phyloP scores from a whole-genome alignment of 371 early-diverging fungal species.

The Cokeromyces recurvatus region DNA sequence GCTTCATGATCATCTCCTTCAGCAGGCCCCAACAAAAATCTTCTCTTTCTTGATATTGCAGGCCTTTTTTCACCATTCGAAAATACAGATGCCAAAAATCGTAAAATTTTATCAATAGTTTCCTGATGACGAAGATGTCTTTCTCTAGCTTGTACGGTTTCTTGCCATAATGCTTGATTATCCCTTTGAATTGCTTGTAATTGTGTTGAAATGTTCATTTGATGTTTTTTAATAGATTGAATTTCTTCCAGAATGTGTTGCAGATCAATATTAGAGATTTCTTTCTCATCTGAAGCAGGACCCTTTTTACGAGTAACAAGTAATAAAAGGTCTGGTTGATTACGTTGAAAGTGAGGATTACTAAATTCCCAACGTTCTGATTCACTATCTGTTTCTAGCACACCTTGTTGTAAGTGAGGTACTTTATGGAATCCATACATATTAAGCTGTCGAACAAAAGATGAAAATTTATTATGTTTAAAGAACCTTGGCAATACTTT shows the following conservation, averaged over 20 bases:
- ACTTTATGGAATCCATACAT: slow-evolving; percentile 89
- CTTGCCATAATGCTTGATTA: slow-evolving; percentile 85
- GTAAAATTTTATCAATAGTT: slow-evolving; percentile 86
- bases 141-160: slow-evolving; percentile 70
- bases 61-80: slow-evolving; percentile 52
- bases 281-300: slow-evolving; percentile 40
- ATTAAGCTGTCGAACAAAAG: slow-evolving; percentile 94
- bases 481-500: slow-evolving; percentile 83
- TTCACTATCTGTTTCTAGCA: slow-evolving; percentile 59
- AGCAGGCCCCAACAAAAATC: slow-evolving; percentile 32
- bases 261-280: slow-evolving; percentile 43
- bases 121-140: slow-evolving; percentile 83
- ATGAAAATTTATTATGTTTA: slow-evolving; percentile 91
- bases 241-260: slow-evolving; percentile 76
- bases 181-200: slow-evolving; percentile 83
- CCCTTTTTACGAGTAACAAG: slow-evolving; percentile 52
- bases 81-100: slow-evolving; percentile 78
- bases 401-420: slow-evolving; percentile 76
- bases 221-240: slow-evolving; percentile 83
- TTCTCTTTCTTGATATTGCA: slow-evolving; percentile 43
- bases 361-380: slow-evolving; percentile 57
- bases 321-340: slow-evolving; percentile 50
- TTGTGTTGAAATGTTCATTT: slow-evolving; percentile 80
- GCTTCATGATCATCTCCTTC: slow-evolving; percentile 12
- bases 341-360: slow-evolving; percentile 51